Evolutionary conservation across 306 rosid species (phyloP), one percentile per base, ranked within the genome.

Genomic region (Malus orientalis): DNA sequence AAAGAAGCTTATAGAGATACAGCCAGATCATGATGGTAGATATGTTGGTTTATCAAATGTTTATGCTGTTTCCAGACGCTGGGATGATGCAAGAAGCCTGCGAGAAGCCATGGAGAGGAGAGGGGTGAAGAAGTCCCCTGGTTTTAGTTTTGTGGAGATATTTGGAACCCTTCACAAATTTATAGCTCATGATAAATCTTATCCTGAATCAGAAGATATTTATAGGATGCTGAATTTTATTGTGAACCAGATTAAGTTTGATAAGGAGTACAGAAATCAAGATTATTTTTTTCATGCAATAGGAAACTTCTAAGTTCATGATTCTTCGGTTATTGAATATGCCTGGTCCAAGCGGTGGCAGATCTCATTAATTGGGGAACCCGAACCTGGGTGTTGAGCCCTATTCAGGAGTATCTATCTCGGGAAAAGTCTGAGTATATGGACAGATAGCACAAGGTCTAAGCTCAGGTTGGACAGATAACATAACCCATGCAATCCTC

Each of bases 21-120:
- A 90, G 79, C 96, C 93, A 33, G 69, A 87, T 78, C 91, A 87
- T 78, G 97, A 92, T 80, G 97, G 96, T 66, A 87, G 93, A 82
- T 90, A 90, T 83, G 65, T 90, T 69, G 96, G 96, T 45, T 78
- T 90, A 47, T 84, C 97, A 38, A 92, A 90, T 86, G 85, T 81
- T 59, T 90, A 83, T 80, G 93, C 92, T 2, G 86, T 80, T 69
- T 85, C 42, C 65, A 90, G 85, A 76, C 87, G 88, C 44, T 90
- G 96, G 96, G 92, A 87, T 77, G 96, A 88, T 68, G 88, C 91
- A 20, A 86, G 84, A 86, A 87, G 80, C 79, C 77, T 83, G 83
- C 83, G 97, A 80, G 85, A 88, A 86, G 83, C 87, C 68, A 92
- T 92, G 93, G 86, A 84, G 81, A 86, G 73, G 78, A 90, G 86